These are phyloP conservation scores for Phaeosphaeriaceae sp. DNA, from an alignment of 2,329 filamentous ascomycete species.

Conservation along the genomic window DNA sequence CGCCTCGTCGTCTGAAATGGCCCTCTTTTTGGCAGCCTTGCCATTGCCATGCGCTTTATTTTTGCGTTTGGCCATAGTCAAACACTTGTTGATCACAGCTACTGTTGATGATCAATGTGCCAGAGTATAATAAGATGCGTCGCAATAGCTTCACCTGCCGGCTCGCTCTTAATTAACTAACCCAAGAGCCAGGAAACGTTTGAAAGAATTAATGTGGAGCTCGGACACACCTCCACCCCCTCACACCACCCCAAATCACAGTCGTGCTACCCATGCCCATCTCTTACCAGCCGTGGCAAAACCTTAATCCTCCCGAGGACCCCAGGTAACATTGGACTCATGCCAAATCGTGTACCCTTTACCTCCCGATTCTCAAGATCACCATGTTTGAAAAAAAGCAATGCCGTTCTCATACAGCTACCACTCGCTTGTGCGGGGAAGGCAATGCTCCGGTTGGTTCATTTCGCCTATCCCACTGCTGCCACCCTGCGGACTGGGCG, in stretches of 20 bases:
- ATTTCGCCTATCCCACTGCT: constrained; percentile 3
- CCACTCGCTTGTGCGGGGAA: constrained; percentile 17
- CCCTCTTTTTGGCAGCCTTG: constrained; percentile 53
- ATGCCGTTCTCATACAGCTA: background rate
- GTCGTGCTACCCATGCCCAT: too few relatives aligned
- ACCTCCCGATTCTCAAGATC: background rate
- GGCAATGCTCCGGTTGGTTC: constrained; percentile 23
- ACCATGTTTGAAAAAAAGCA: background rate
- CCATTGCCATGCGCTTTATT: constrained; percentile 47
- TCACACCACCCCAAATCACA: background rate
- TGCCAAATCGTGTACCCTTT: too few relatives aligned
- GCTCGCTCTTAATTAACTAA: too few relatives aligned
- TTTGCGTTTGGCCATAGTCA: constrained; percentile 50
- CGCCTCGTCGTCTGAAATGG: constrained; percentile 49
- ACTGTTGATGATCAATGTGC: too few relatives aligned
- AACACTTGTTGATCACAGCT: too few relatives aligned
- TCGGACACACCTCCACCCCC: background rate
- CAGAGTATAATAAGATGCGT: too few relatives aligned
- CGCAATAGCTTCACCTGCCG: too few relatives aligned
- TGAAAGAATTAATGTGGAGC: background rate
- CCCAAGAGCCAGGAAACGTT: too few relatives aligned
- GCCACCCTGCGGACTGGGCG: background rate
- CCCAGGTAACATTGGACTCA: too few relatives aligned
- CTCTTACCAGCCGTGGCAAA: too few relatives aligned
- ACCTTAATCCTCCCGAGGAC: background rate